Evolutionary conservation across 345 rosid genomes (phyloP), one percentile per base, ranked within the genome.

Genomic region (Camelina sativa): DNA sequence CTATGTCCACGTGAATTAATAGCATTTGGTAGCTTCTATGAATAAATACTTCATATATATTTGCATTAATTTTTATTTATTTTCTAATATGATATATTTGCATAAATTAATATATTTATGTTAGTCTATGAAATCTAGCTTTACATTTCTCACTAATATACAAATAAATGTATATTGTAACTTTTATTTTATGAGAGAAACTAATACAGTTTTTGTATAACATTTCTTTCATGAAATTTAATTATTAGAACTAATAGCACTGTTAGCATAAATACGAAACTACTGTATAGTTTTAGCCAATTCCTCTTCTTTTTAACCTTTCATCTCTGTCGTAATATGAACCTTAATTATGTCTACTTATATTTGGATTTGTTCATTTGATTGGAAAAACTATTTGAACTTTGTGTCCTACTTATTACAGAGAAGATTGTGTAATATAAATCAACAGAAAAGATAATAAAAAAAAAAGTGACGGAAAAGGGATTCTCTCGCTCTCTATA

Each of bases 1-100:
- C 34, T 57, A 59, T 57, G 60, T 63, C 75, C 80, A 62, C 75
- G 66, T 76, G 71, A 76, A 70, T 46, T 56, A 69, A 50, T 37
- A 57, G 2, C 65, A 46, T 57, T 65, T 40, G 71, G 4, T 63
- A 61, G 59, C 16, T 57, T 44, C 65, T 20, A 20, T 6, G 3
- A 11, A 71, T 48, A 17, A 11, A 71, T 48, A 17, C 11, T 46
- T 13, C 8, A n/a, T 47, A 67, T 46, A 43, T 44, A 48, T 48
- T 51, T 51, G 4, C n/a, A 52, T 52, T 9, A 20, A 3, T 20
- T 4, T 10, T 48, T 48, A 50, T 3, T 16, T 48, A 8, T 7
- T 1, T 20, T 20, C 30, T 28, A 28, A 28, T 28, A 28, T 28
- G 3, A 28, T 28, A 43, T 44, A 48, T 47, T 10, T 51, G 8